Conservation (phyloP, 2,329 filamentous ascomycete genomes). For the Chaetomiaceae sp. region DNA sequence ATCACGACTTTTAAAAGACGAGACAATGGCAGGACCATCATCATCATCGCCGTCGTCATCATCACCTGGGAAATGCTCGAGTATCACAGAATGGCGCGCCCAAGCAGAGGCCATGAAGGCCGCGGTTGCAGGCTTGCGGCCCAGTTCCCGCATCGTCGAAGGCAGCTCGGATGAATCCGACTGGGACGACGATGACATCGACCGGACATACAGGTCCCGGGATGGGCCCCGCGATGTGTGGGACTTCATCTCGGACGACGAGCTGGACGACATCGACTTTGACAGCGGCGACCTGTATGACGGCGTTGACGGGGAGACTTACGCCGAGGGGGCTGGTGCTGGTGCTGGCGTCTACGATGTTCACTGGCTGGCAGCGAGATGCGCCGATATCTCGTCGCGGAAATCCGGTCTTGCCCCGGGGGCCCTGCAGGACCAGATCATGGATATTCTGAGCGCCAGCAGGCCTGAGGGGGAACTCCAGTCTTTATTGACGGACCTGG, state of each 20-base stretch:
- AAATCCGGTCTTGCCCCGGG: conserved; percentile 63
- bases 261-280: conserved; percentile 52
- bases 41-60: conserved; percentile 33
- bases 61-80: conserved; percentile 28
- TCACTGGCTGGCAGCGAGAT: conserved; percentile 69
- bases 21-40: conserved; percentile 36
- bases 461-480: conserved; percentile 80
- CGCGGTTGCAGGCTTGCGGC: conserved; percentile 64
- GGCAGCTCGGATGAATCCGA: conserved; percentile 46
- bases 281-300: conserved; percentile 36
- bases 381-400: conserved; percentile 57
- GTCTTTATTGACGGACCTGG: conserved; percentile 78
- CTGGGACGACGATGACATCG: conserved; percentile 60
- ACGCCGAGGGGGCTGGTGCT: too few relatives aligned
- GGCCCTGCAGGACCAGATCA: conserved; percentile 73
- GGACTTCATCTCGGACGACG: conserved; percentile 83
- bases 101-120: conserved; percentile 83
- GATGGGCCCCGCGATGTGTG: conserved; percentile 77
- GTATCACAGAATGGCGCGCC: conserved; percentile 63
- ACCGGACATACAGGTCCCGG: conserved; percentile 41
- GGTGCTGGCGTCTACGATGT: conserved; percentile 44
- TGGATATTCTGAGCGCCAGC: conserved; percentile 65
- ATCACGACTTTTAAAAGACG: neutral
- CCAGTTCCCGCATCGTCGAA: conserved; percentile 35
- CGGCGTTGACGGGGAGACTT: conserved; percentile 34